Evolutionary conservation across 2,329 filamentous ascomycete genomes (phyloP).

Genomic region (Apiospora malaysiana): DNA sequence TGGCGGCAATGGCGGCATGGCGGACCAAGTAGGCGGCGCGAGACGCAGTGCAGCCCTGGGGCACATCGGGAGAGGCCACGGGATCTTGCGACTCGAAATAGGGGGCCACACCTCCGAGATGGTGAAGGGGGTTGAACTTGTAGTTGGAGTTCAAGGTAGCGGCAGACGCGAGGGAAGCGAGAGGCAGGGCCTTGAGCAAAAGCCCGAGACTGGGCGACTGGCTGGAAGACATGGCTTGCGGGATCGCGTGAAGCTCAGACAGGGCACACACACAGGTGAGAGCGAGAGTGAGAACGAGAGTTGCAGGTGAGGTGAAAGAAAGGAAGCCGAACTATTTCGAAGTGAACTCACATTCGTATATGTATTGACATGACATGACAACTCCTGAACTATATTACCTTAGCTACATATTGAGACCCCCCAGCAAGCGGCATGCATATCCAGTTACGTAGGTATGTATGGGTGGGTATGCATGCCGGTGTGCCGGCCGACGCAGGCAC

Average conservation of each 20-base stretch:
- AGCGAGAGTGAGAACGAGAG: not conserved
- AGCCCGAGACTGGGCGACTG: constrained; percentile 5
- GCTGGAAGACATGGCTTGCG: constrained; percentile 7
- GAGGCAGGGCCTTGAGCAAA: constrained; percentile 22
- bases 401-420: not conserved
- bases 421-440: not conserved
- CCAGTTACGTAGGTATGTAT: not conserved
- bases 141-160: constrained; percentile 27
- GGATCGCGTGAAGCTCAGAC: not conserved
- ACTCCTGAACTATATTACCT: not conserved
- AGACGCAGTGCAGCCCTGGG: constrained; percentile 56
- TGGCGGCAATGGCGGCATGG: constrained; percentile 66
- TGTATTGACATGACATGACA: not conserved
- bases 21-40: constrained; percentile 62
- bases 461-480: not conserved
- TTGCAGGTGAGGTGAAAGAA: constrained; percentile 2
- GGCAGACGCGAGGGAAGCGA: constrained; percentile 25
- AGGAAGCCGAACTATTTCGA: not conserved
- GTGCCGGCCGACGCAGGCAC: not conserved
- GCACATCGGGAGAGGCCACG: constrained; percentile 47
- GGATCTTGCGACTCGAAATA: constrained; percentile 63
- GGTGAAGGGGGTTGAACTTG: constrained; percentile 29
- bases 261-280: not conserved
- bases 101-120: constrained; percentile 26
- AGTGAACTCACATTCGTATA: not conserved